Base-by-base conservation (phyloP, 805 yeast species). In the Hanseniaspora taiwanica region DNA sequence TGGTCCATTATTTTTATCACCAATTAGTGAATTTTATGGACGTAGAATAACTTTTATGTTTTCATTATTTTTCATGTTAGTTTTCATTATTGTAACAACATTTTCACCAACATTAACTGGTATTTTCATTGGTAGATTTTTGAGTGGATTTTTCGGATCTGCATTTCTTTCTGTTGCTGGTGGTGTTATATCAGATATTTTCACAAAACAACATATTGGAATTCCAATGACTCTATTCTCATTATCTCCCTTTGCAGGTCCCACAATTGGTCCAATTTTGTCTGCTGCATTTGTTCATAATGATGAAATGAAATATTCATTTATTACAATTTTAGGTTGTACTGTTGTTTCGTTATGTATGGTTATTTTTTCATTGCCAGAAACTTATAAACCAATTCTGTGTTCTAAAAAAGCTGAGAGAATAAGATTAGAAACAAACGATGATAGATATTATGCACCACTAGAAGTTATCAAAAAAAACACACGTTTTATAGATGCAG, bases 91-190 rank as follows among this genome's bases (percentile, higher is more conserved):
- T 68, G 71, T 45, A 51, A 68, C 52, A 45, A 82, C 76, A 2
- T 70, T 78, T 44, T 68, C 80, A 3, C 64, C 69, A 16, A 78
- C 76, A 42, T 71, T 76, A 24, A 77, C 76, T 7, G 82, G 79
- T 25, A 60, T 82, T 42, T 56, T 79, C 42, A 71, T 79, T 36
- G 72, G 78, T 39, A 70, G 91, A 46, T 73, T 79, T 47, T 58
- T 78, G 44, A 74, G 77, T 10, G 91, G 91, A 1, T 66, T 81
- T 35, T 78, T 78, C 48, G 86, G 86, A 3, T 76, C 84, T 38
- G 78, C 82, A 2, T 81, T 85, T 32, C 62, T 82, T 47, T 74
- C 79, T 45, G 78, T 81, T 24, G 84, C 85, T 8, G 86, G 87
- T 27, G 93, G 91, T 17, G 69, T 81, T 1, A 63, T 82, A 35